phyloP scores from a whole-genome alignment of 1,139 yeast genomes.

The Zygosaccharomyces sapae region DNA sequence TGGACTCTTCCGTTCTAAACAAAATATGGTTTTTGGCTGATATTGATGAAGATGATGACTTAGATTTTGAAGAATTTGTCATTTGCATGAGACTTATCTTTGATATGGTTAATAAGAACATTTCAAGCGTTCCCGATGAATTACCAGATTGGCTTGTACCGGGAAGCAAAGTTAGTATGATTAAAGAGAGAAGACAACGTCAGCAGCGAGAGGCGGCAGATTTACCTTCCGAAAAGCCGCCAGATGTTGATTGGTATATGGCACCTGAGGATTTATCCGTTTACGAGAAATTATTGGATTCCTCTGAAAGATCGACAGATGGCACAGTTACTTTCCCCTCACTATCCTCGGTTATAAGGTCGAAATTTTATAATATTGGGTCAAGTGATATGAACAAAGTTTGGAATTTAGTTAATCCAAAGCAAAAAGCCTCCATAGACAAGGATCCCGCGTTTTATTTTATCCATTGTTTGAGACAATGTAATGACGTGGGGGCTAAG shows the following conservation, averaged over 20 bases:
- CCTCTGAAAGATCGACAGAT: slow-evolving; percentile 56
- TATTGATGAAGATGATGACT: slow-evolving; percentile 82
- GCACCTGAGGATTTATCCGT: slow-evolving; percentile 78
- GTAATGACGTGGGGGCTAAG: slow-evolving; percentile 73
- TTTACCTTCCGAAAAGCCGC: slow-evolving; percentile 24
- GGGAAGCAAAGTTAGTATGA: slow-evolving; percentile 75
- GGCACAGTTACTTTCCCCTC: slow-evolving; percentile 82
- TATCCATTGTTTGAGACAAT: slow-evolving; percentile 83
- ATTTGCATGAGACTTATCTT: slow-evolving; percentile 93
- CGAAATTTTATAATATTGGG: slow-evolving; percentile 68
- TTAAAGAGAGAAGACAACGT: slow-evolving; percentile 51
- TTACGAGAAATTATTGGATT: slow-evolving; percentile 73
- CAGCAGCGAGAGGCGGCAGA: slow-evolving; percentile 41
- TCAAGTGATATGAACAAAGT: slow-evolving; percentile 84
- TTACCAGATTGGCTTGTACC: slow-evolving; percentile 93
- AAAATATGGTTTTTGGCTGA: slow-evolving; percentile 93
- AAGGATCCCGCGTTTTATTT: slow-evolving; percentile 88
- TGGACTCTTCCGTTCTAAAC: slow-evolving; percentile 69
- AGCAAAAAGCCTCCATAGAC: slow-evolving; percentile 82
- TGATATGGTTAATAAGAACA: slow-evolving; percentile 79
- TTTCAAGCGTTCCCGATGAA: slow-evolving; percentile 56
- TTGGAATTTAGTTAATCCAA: slow-evolving; percentile 93
- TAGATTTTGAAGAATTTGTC: slow-evolving; percentile 96
- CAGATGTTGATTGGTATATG: slow-evolving; percentile 88
- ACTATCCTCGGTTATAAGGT: slow-evolving; percentile 57